Evolutionary conservation across 306 rosid genomes (phyloP), one percentile per base, ranked within the genome.

Genomic region (Vachellia collinsii): DNA sequence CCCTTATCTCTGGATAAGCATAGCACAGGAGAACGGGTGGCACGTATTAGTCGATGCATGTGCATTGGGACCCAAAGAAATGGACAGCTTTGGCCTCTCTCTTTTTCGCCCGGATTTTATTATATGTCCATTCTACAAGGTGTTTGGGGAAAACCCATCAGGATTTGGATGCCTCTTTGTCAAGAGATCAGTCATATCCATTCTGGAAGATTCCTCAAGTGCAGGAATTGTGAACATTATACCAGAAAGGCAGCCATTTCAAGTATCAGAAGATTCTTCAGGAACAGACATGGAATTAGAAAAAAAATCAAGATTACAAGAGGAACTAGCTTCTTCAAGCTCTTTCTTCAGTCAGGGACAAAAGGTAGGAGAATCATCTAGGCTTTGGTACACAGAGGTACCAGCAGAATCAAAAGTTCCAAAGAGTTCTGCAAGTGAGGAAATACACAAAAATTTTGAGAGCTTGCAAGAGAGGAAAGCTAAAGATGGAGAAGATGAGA

Each of bases 91-190:
- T 59, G 99, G 90, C 72, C 92, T 95, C 74, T 95, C 97, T 42
- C 90, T 95, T 58, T 85, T 91, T 77, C 86, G 83, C 53, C 99
- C 99, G 1, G 99, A 93, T 50, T 95, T 95, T 77, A 94, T 95
- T 39, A 83, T 95, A 51, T 95, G 94, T 77, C 91, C 99, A 6
- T 95, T 95, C 89, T 95, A 95, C 81, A 95, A 95, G 81, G 83
- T 95, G 8, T 93, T 87, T 59, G 97, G 98, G 56, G 93, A 93
- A 80, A 93, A 89, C 70, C 99, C 99, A 63, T 93, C 98, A 37
- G 98, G 99, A 38, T 95, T 93, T 87, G 99, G 96, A 12, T 93
- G 99, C 86, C 90, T 95, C 63, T 89, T 93, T 81, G 97, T 95
- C 51, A 95, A 93, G 88, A 95, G 91, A 84, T 88, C 99, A 62